Conservation (phyloP, 2,329 filamentous ascomycete genomes). For the Leptographium galeiforme region DNA sequence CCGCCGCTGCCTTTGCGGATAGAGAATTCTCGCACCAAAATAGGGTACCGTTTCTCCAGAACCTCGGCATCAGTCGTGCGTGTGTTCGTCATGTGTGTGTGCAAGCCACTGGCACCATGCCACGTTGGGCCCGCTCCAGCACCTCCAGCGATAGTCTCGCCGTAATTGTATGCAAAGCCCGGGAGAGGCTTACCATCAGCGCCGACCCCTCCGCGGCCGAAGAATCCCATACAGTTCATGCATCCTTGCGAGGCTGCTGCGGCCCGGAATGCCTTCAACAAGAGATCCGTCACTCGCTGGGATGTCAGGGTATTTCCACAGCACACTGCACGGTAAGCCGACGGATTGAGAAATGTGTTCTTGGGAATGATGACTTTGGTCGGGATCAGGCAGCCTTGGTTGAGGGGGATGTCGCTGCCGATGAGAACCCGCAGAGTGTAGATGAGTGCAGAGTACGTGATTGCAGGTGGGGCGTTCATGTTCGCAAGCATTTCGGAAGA, state of each 20-base stretch:
- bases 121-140: slow-evolving; percentile 17
- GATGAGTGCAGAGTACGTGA: slow-evolving; percentile 18
- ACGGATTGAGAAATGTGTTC: slow-evolving; percentile 20
- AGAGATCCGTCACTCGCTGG: slow-evolving; percentile 19
- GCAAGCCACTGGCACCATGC: slow-evolving; percentile 13
- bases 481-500: slow-evolving; percentile 17
- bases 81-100: slow-evolving; percentile 18
- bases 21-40: slow-evolving; percentile 17
- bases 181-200: slow-evolving; percentile 16
- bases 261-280: slow-evolving; percentile 17
- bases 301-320: slow-evolving; percentile 26
- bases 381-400: slow-evolving; percentile 23
- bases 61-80: slow-evolving; percentile 18
- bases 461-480: slow-evolving; percentile 6
- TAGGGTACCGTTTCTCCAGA: slow-evolving; percentile 20
- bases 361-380: slow-evolving; percentile 18
- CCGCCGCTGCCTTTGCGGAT: slow-evolving; percentile 18
- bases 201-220: slow-evolving; percentile 39
- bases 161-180: not conserved
- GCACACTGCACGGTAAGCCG: slow-evolving; percentile 11
- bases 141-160: slow-evolving; percentile 19
- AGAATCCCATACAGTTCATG: slow-evolving; percentile 58
- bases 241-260: slow-evolving; percentile 17
- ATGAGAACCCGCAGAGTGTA: slow-evolving; percentile 23
- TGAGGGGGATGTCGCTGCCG: slow-evolving; percentile 21